Conservation (phyloP, 2,329 filamentous ascomycete species). For the Orbilia ellipsospora region DNA sequence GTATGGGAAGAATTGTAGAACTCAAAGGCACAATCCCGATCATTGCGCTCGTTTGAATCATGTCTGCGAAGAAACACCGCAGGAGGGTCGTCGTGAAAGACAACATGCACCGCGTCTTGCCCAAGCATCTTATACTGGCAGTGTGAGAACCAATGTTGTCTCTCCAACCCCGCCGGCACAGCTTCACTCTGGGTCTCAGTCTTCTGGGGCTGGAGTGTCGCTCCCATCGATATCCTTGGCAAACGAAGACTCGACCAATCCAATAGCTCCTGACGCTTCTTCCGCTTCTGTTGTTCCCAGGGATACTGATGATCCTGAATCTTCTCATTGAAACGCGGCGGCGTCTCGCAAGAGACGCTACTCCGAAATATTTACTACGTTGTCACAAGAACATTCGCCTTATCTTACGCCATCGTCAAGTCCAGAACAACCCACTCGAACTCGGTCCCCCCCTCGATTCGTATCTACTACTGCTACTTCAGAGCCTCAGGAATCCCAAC, state of each 20-base stretch:
- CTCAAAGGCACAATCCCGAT: conserved; percentile 44
- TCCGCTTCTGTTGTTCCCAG: background rate
- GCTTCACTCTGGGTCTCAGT: background rate
- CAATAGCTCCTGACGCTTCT: background rate
- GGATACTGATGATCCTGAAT: conserved; percentile 30
- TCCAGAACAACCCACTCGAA: conserved; percentile 30
- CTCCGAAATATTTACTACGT: conserved; percentile 47
- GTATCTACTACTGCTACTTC: background rate
- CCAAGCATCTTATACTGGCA: conserved; percentile 24
- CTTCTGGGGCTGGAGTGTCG: background rate
- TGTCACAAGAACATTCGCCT: conserved; percentile 28
- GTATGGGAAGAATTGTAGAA: conserved; percentile 51
- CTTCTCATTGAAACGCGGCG: conserved; percentile 52
- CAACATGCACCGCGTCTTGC: background rate
- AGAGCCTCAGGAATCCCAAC: conserved; percentile 11
- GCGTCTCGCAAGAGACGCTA: conserved; percentile 54
- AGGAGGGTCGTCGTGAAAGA: conserved; percentile 21
- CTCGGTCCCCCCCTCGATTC: background rate
- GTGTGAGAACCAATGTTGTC: conserved; percentile 20
- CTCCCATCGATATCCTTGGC: background rate
- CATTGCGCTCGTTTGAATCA: conserved; percentile 50
- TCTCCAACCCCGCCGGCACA: background rate
- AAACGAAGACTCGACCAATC: background rate
- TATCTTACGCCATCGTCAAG: conserved; percentile 43
- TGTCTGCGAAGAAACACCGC: conserved; percentile 35